These are phyloP conservation scores for Neodidymelliopsis sp. DNA, from an alignment of 2,329 filamentous ascomycete species.

Conservation along the genomic window DNA sequence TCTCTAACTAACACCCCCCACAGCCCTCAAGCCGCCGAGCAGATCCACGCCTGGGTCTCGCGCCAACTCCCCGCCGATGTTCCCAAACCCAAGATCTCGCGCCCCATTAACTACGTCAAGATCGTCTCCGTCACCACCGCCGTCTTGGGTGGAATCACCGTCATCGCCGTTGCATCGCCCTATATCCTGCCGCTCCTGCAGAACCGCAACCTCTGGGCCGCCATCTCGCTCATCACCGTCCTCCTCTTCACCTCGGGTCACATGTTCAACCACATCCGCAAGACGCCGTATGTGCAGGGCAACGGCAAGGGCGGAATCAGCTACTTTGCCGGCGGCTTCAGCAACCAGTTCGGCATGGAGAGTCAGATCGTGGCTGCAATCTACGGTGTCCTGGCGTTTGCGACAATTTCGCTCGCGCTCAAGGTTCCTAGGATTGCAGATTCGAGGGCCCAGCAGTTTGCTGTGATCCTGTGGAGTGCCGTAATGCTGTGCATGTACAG, in stretches of 20 bases:
- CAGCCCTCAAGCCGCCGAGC: slow-evolving; percentile 78
- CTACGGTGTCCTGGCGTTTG: slow-evolving; percentile 84
- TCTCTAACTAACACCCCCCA: slow-evolving; percentile 8
- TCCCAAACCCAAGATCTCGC: slow-evolving; percentile 77
- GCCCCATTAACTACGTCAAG: slow-evolving; percentile 87
- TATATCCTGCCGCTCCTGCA: slow-evolving; percentile 83
- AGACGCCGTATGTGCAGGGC: slow-evolving; percentile 88
- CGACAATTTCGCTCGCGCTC: slow-evolving; percentile 86
- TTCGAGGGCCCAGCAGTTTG: slow-evolving; percentile 77
- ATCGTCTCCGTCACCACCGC: slow-evolving; percentile 73
- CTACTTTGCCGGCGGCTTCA: slow-evolving; percentile 92
- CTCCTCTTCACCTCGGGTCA: slow-evolving; percentile 94
- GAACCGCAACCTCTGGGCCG: slow-evolving; percentile 94
- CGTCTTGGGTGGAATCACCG: slow-evolving; percentile 73
- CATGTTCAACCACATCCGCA: slow-evolving; percentile 99
- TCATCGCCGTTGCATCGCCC: slow-evolving; percentile 74
- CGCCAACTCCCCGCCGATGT: slow-evolving; percentile 73
- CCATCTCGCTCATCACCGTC: slow-evolving; percentile 84
- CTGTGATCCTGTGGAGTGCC: slow-evolving; percentile 79
- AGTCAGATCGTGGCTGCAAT: slow-evolving; percentile 94
- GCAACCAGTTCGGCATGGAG: slow-evolving; percentile 92
- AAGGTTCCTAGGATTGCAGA: slow-evolving; percentile 91
- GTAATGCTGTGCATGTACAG: slow-evolving; percentile 87
- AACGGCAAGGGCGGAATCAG: slow-evolving; percentile 84
- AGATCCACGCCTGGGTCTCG: slow-evolving; percentile 78